Conservation (phyloP, 306 rosid genomes). For the Hippophae rhamnoides region DNA sequence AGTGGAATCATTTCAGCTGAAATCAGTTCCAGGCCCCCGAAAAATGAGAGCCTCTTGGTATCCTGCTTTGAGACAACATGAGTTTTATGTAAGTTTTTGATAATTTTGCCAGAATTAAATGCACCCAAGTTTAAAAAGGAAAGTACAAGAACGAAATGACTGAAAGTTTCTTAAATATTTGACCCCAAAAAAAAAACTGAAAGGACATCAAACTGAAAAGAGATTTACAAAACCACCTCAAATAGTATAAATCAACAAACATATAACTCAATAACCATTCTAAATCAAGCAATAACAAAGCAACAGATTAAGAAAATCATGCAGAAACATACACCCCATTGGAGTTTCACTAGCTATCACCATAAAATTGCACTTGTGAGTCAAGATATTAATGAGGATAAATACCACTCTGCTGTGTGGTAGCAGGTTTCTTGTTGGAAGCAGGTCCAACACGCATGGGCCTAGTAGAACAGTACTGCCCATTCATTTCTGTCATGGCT, state of each 20-base stretch:
- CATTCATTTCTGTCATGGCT: conserved; percentile 62
- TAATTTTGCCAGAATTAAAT: conserved; percentile 30
- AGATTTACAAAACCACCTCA: conserved; percentile 2
- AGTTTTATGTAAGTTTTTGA: conserved; percentile 51
- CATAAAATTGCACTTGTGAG: no score
- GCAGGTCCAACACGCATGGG: conserved; percentile 66
- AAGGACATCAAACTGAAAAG: conserved; percentile 9
- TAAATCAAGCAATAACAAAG: not conserved
- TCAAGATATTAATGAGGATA: no score
- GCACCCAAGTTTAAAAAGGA: conserved; percentile 47
- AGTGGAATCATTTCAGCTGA: conserved; percentile 70
- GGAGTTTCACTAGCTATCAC: conserved; percentile 1
- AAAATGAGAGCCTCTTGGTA: conserved; percentile 58
- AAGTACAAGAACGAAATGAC: conserved; percentile 51
- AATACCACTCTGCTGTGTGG: no score
- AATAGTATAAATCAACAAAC: conserved; percentile 1
- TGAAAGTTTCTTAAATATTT: conserved; percentile 30
- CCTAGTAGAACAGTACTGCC: conserved; percentile 48
- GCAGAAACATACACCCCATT: not conserved
- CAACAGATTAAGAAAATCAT: conserved; percentile 1
- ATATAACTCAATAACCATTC: conserved; percentile 12
- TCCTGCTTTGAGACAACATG: conserved; percentile 69
- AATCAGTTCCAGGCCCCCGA: conserved; percentile 61
- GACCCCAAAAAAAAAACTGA: conserved; percentile 20
- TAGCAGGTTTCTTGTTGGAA: conserved; percentile 42